phyloP scores from a whole-genome alignment of 2,329 filamentous ascomycete species.

The Chaetomiaceae sp. region DNA sequence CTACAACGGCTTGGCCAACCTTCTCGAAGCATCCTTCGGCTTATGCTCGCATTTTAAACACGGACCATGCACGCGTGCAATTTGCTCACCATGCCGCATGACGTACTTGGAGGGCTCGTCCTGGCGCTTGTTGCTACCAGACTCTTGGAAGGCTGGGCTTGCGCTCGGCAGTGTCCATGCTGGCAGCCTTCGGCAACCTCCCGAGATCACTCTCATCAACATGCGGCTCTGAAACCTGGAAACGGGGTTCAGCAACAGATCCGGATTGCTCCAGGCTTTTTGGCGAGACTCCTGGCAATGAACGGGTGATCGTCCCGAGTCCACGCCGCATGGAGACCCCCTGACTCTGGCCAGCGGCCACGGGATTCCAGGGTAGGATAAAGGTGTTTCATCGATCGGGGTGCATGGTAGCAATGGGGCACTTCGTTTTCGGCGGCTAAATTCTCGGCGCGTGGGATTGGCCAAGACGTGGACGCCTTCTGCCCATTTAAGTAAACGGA shows the following conservation, averaged over 20 bases:
- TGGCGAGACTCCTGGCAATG: not conserved
- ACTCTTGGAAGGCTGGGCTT: too few species aligned
- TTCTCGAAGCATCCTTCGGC: too few species aligned
- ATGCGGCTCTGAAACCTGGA: not conserved
- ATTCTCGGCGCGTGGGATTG: slow-evolving; percentile 8
- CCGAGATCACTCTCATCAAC: not conserved
- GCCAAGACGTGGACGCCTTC: not conserved
- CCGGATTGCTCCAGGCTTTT: not conserved
- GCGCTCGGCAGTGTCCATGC: too few species aligned
- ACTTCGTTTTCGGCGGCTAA: slow-evolving; percentile 1
- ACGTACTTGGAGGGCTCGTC: too few species aligned
- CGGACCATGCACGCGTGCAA: too few species aligned
- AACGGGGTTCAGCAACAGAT: not conserved
- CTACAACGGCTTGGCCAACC: too few species aligned
- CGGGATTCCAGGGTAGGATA: not conserved
- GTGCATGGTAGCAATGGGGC: not conserved
- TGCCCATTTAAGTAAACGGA: slow-evolving; percentile 11
- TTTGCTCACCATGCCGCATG: too few species aligned
- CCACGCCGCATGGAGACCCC: not conserved
- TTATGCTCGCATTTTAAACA: too few species aligned
- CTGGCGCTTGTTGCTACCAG: too few species aligned
- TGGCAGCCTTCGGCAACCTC: not conserved
- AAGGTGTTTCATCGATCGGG: slow-evolving; percentile 5
- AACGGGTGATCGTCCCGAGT: slow-evolving; percentile 6
- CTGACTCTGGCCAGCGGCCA: not conserved